These are phyloP conservation scores for Hanseniaspora singularis DNA, from an alignment of 805 yeast genomes.

Conservation along the genomic window DNA sequence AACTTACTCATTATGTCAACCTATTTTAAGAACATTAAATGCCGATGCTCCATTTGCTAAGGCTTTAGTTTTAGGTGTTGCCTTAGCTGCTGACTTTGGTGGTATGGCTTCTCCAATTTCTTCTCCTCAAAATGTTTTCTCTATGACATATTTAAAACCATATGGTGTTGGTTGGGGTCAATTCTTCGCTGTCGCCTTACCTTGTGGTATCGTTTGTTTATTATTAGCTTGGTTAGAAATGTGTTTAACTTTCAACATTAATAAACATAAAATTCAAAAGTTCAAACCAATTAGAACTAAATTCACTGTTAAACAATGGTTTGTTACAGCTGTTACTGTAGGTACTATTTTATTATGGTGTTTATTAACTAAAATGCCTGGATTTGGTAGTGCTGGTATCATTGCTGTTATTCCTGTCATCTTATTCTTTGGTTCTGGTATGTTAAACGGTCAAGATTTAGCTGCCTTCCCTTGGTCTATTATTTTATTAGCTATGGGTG, in stretches of 20 bases:
- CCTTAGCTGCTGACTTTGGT: constrained; percentile 81
- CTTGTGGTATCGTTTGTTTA: constrained; percentile 55
- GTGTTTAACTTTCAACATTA: constrained; percentile 43
- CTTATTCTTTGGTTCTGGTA: constrained; percentile 78
- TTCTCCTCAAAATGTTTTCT: constrained; percentile 89
- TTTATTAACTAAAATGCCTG: constrained; percentile 58
- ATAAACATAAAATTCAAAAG: constrained; percentile 37
- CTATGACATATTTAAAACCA: constrained; percentile 68
- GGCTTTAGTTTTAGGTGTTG: constrained; percentile 79
- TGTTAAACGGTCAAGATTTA: constrained; percentile 72
- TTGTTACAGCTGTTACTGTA: constrained; percentile 54
- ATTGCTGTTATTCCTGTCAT: constrained; percentile 79
- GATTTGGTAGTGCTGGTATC: constrained; percentile 86
- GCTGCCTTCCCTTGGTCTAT: constrained; percentile 95
- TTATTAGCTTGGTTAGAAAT: constrained; percentile 60
- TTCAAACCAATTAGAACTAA: constrained; percentile 44
- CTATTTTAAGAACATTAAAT: constrained; percentile 67
- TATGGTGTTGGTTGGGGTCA: constrained; percentile 65
- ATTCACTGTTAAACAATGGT: constrained; percentile 63
- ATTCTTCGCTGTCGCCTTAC: constrained; percentile 83
- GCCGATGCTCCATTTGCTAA: constrained; percentile 68
- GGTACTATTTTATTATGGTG: constrained; percentile 83
- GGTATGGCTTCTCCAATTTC: constrained; percentile 97
- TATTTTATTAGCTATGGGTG: constrained; percentile 94
- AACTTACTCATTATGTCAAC: constrained; percentile 77